Percentiles rank a stretch among this genome's conserved stretches.
Evolutionary conservation across 768 basidiomycete genomes (phyloP).

Genomic region (Crucibulum laeve): DNA sequence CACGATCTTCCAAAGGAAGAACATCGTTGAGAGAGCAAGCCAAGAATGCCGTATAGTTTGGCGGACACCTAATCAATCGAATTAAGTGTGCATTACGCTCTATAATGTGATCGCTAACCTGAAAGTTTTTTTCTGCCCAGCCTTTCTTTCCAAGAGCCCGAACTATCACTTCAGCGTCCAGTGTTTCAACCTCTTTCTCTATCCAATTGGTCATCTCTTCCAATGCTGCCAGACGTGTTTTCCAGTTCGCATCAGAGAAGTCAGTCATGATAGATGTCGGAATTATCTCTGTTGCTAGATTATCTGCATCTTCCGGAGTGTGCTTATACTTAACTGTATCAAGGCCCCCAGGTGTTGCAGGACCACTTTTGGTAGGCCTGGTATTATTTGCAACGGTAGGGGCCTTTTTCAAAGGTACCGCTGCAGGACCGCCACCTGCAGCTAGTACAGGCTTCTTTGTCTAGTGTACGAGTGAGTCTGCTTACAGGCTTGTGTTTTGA

Average conservation of each 20-base stretch:
- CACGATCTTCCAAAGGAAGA: slow-evolving; percentile 85
- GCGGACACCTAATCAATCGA: slow-evolving; percentile 65
- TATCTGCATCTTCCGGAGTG: slow-evolving; percentile 89
- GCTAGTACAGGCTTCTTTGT: slow-evolving; percentile 46
- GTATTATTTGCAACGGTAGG: slow-evolving; percentile 35
- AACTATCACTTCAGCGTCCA: slow-evolving; percentile 88
- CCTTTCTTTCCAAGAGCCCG: slow-evolving; percentile 88
- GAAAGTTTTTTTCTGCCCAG: slow-evolving; percentile 99
- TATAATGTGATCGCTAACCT: slow-evolving; percentile 42
- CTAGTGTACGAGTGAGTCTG: slow-evolving; percentile 17
- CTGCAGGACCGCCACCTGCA: slow-evolving; percentile 26
- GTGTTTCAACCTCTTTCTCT: slow-evolving; percentile 53
- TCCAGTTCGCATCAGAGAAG: slow-evolving; percentile 91
- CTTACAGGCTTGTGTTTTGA: slow-evolving; percentile 3
- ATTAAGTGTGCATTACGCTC: background rate
- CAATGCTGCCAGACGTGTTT: slow-evolving; percentile 78
- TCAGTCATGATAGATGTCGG: slow-evolving; percentile 68
- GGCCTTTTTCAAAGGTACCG: slow-evolving; percentile 40
- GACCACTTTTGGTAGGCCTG: slow-evolving; percentile 46
- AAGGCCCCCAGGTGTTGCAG: slow-evolving; percentile 48
- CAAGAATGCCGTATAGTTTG: slow-evolving; percentile 81
- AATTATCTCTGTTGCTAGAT: slow-evolving; percentile 65
- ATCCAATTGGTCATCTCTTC: slow-evolving; percentile 87
- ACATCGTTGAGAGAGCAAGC: slow-evolving; percentile 67
- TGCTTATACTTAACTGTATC: slow-evolving; percentile 92